Conservation (phyloP, 2,329 filamentous ascomycete species). For the Didymella arachidicola region DNA sequence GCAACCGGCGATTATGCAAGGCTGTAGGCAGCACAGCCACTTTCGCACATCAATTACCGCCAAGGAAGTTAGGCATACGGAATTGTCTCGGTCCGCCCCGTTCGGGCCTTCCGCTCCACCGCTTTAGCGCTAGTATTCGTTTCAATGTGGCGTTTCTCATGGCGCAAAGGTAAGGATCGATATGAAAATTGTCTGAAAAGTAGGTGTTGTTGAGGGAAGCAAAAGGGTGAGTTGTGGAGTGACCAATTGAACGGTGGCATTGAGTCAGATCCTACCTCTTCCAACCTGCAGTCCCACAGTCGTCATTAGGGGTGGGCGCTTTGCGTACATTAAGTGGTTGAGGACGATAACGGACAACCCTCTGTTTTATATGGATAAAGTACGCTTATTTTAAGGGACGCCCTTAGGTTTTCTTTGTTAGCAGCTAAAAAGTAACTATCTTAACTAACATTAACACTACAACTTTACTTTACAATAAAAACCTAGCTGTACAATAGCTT, state of each 20-base stretch:
- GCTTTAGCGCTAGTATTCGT: constrained; percentile 1
- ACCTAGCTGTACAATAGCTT: no score
- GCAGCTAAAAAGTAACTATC: no score
- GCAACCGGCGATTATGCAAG: constrained; percentile 7
- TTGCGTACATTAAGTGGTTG: no score
- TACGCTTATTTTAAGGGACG: no score
- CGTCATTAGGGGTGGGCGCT: no score
- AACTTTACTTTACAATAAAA: no score
- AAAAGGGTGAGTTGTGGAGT: not conserved
- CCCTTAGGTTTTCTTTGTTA: no score
- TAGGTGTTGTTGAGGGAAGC: not conserved
- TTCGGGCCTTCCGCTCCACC: constrained; percentile 2
- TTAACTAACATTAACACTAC: no score
- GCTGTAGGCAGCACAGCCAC: not conserved
- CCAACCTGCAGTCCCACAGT: constrained; percentile 5
- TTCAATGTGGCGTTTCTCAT: constrained; percentile 3
- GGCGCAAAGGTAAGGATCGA: not conserved
- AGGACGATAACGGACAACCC: no score
- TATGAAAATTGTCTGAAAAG: not conserved
- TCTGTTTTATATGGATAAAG: no score
- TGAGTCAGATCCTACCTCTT: constrained; percentile 15
- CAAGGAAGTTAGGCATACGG: constrained; percentile 3
- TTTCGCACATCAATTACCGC: constrained; percentile 5
- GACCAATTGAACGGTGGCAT: constrained; percentile 2
- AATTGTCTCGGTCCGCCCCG: constrained; percentile 17